Base-by-base conservation (phyloP, 1,139 yeast species). In the Debaryomyces nepalensis region DNA sequence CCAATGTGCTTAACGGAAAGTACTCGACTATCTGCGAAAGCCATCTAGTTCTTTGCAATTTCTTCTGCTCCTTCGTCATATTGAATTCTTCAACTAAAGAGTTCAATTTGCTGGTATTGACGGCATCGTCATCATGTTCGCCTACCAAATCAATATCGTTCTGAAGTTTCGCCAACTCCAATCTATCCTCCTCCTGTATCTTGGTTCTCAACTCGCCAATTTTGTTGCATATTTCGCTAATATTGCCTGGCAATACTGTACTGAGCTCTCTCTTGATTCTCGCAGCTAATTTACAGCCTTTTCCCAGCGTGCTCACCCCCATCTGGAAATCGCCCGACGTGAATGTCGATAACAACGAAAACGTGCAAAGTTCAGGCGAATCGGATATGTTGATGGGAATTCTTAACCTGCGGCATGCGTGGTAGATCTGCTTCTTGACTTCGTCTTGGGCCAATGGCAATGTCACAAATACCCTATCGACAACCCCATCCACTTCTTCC, bases 1-100 rank as follows among this genome's bases (percentile, higher is more conserved):
- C 84, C 29, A 91, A 70, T 52, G 80, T 75, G 4, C 70, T 65
- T 39, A 91, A 69, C 3, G 99, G 99, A 58, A 82, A 91, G 59
- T 91, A 91, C 58, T 91, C 98, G 39, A 91, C 95, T 38, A 91
- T 79, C 57, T 91, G 98, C 1, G 91, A 80, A 43, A 91, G 69
- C 96, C 97, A 93, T 53, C 95, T 74, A 31, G 88, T 73, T 50
- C 96, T 69, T 56, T 81, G 84, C 21, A 73, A 59, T 46, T 77
- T 80, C 53, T 75, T 72, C 53, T 79, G 79, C 31, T 74, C 72
- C 33, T 68, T 70, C 0, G 77, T 69, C 75, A 76, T 76, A 42
- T 73, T 73, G 53, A 79, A 80, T 52, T 84, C 91, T 26, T 76
- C 69, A 5, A 86, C 82, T 33, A 87, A 71, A 24, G 73, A 61